Evolutionary conservation across 2,329 filamentous ascomycete species (phyloP), one percentile per base, ranked within the genome.

Genomic region (Thielaviopsis punctulata): DNA sequence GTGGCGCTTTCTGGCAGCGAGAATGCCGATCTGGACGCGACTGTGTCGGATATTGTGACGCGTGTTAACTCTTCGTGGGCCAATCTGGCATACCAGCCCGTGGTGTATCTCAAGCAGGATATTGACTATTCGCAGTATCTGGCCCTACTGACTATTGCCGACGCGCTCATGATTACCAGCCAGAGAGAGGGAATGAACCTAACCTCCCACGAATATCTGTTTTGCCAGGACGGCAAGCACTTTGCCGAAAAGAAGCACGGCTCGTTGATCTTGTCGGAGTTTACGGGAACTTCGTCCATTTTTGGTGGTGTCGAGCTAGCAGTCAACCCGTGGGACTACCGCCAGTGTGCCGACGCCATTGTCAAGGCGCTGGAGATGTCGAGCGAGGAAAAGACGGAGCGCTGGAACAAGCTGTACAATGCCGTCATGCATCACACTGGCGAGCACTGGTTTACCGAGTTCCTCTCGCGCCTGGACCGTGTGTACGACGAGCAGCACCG

Each of bases 131-230:
- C 85, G 0, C 89, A 95, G 62, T 96, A 95, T 61, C 75, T 96
- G n/a, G 90, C 89, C 1, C 72, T 96, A 7, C 74, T 95, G 46
- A 87, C 86, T 2, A 82, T 93, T 50, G 92, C 90, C 1, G 89
- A 96, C 67, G 85, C 84, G 2, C 71, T 96, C 48, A 92, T 95
- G 78, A 92, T 96, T 61, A 93, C 90, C 2, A 93, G 87, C 62
- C 80, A 96, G 60, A 86, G 92, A 50, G 90, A 96, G 64, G 90
- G 90, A 57, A 96, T 96, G 92, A 96, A 95, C 63, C 68, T 96
- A 52, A 95, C 90, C 0, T 89, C 85, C 5, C 92, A 96, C 63
- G 90, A 96, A 64, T 96, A 88, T 62, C 76, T 95, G 30, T 86
- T 86, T 58, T 95, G 89, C 62, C 90, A 96, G 62, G 90, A 96